These are phyloP conservation scores for Microdochium trichocladiopsis DNA, from an alignment of 2,329 filamentous ascomycete species.

Conservation along the genomic window DNA sequence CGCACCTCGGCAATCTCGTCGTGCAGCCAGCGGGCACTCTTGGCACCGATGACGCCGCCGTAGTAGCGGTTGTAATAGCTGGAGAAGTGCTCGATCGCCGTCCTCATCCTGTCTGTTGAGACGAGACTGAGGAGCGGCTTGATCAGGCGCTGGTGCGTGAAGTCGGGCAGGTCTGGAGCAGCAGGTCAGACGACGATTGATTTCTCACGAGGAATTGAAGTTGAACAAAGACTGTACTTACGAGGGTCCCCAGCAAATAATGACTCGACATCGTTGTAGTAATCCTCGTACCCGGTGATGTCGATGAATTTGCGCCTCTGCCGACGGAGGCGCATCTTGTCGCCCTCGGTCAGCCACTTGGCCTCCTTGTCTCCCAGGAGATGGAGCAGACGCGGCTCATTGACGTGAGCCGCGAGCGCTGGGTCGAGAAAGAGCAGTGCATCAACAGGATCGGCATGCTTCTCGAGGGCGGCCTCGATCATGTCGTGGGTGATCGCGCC, in stretches of 20 bases:
- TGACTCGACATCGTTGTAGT: slow-evolving; percentile 21
- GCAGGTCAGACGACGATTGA: neutral
- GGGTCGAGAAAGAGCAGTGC: slow-evolving; percentile 17
- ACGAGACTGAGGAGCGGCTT: slow-evolving; percentile 49
- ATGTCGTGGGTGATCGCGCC: slow-evolving; percentile 2
- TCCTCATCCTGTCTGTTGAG: slow-evolving; percentile 56
- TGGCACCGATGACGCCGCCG: slow-evolving; percentile 21
- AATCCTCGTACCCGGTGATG: slow-evolving; percentile 56
- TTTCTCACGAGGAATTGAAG: neutral
- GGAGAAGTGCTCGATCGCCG: slow-evolving; percentile 55
- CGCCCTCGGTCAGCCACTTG: slow-evolving; percentile 64
- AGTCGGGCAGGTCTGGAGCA: slow-evolving; percentile 21
- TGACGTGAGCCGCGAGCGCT: slow-evolving; percentile 14
- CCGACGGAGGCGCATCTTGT: slow-evolving; percentile 63
- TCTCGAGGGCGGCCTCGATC: slow-evolving; percentile 14
- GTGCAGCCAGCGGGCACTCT: slow-evolving; percentile 25
- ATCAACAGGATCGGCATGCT: slow-evolving; percentile 19
- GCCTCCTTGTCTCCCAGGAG: slow-evolving; percentile 51
- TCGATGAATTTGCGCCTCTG: slow-evolving; percentile 67
- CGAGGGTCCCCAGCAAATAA: slow-evolving; percentile 19
- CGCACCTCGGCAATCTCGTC: slow-evolving; percentile 22
- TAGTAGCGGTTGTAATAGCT: slow-evolving; percentile 56
- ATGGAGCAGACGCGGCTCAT: slow-evolving; percentile 24
- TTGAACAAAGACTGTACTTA: slow-evolving; percentile 8
- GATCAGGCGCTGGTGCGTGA: slow-evolving; percentile 45